phyloP scores from a whole-genome alignment of 805 yeast genomes.

The Vanderwaltozyma polyspora region DNA sequence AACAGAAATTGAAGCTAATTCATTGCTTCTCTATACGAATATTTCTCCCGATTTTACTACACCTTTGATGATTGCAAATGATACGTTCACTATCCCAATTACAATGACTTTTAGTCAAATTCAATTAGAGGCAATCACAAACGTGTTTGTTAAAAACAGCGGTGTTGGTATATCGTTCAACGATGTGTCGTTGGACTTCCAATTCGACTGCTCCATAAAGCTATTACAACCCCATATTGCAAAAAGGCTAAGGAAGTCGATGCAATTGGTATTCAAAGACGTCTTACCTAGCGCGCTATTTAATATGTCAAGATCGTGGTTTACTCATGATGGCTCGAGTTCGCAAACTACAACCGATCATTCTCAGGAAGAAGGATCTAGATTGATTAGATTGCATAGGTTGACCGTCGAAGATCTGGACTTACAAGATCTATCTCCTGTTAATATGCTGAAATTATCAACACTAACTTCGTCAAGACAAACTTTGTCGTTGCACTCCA shows the following conservation, averaged over 20 bases:
- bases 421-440: slow-evolving; percentile 42
- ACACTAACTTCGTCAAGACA: slow-evolving; percentile 65
- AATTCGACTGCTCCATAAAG: slow-evolving; percentile 28
- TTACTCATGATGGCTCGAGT: slow-evolving; percentile 7
- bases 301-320: slow-evolving; percentile 26
- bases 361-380: background rate
- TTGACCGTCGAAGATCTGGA: slow-evolving; percentile 16
- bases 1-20: slow-evolving; percentile 27
- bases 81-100: slow-evolving; percentile 27
- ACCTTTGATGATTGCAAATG: slow-evolving; percentile 25
- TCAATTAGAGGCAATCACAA: slow-evolving; percentile 26
- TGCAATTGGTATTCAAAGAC: slow-evolving; percentile 26
- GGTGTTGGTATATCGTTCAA: slow-evolving; percentile 29
- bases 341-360: background rate
- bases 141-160: slow-evolving; percentile 24
- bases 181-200: slow-evolving; percentile 27
- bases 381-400: background rate
- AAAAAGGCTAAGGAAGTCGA: slow-evolving; percentile 24
- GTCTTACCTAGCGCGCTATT: slow-evolving; percentile 26
- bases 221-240: slow-evolving; percentile 26
- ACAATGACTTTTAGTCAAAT: slow-evolving; percentile 26
- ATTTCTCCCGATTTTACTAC: slow-evolving; percentile 22
- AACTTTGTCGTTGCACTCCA: slow-evolving; percentile 61
- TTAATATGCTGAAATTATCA: slow-evolving; percentile 55
- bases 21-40: slow-evolving; percentile 19